Evolutionary conservation across 2,329 filamentous ascomycete species (phyloP).

Genomic region (Diplodia mutila): DNA sequence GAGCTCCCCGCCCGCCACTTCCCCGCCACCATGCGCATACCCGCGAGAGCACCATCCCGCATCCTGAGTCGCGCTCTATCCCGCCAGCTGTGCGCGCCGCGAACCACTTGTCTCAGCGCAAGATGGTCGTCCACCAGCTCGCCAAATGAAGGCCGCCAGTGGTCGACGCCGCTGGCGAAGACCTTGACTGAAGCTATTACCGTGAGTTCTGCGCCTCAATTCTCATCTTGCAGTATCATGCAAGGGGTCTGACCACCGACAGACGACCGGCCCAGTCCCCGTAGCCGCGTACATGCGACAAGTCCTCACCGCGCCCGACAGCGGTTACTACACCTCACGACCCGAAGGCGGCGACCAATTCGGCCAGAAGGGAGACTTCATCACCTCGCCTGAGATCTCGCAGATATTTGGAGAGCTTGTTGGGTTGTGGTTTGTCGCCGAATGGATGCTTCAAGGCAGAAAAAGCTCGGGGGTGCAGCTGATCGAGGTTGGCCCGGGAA

Average conservation of each 20-base stretch:
- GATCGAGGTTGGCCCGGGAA: slow-evolving; percentile 91
- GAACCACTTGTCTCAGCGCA: slow-evolving; percentile 31
- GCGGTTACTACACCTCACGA: slow-evolving; percentile 88
- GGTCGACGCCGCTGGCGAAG: slow-evolving; percentile 92
- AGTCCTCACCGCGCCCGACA: slow-evolving; percentile 87
- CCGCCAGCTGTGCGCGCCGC: slow-evolving; percentile 15
- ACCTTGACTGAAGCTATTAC: slow-evolving; percentile 84
- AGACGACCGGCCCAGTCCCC: slow-evolving; percentile 87
- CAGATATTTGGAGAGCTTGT: slow-evolving; percentile 95
- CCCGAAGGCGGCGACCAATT: slow-evolving; percentile 79
- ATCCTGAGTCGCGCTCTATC: slow-evolving; percentile 4
- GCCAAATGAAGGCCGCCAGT: slow-evolving; percentile 53
- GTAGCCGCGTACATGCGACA: slow-evolving; percentile 97
- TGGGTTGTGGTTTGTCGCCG: slow-evolving; percentile 91
- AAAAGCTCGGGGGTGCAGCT: slow-evolving; percentile 77
- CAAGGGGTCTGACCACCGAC: slow-evolving; percentile 32
- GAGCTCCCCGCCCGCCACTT: background rate
- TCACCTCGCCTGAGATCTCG: slow-evolving; percentile 96
- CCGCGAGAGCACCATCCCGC: background rate
- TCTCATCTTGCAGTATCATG: background rate
- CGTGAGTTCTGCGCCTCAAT: slow-evolving; percentile 52
- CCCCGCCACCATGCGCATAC: slow-evolving; percentile 15
- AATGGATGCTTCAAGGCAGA: slow-evolving; percentile 91
- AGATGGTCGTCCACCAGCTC: slow-evolving; percentile 44
- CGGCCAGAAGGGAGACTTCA: slow-evolving; percentile 90